Percentiles rank a stretch among this genome's conserved stretches.
phyloP scores from a whole-genome alignment of 2,329 filamentous ascomycete genomes.

The Claviceps africana region DNA sequence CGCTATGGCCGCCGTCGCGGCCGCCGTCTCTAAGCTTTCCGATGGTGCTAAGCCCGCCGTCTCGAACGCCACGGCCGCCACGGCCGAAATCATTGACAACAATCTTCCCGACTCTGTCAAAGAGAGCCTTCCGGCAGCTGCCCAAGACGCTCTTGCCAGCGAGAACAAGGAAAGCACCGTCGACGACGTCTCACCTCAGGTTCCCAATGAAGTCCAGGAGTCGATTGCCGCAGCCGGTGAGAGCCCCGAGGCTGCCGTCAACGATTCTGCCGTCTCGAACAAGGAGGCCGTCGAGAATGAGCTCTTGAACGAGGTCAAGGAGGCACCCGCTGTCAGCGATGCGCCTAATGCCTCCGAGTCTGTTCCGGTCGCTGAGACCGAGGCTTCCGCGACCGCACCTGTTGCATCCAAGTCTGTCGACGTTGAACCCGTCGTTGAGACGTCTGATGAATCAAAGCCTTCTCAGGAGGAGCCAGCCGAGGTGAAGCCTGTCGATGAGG shows the following conservation, averaged over 20 bases:
- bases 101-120: constrained; percentile 41
- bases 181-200: constrained; percentile 33
- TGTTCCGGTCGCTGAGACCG: constrained; percentile 8
- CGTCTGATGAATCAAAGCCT: neutral
- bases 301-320: constrained; percentile 50
- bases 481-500: neutral
- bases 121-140: constrained; percentile 33
- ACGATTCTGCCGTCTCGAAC: constrained; percentile 54
- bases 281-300: constrained; percentile 65
- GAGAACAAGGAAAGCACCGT: constrained; percentile 28
- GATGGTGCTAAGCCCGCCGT: constrained; percentile 16
- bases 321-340: constrained; percentile 21
- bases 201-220: constrained; percentile 42
- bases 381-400: constrained; percentile 4
- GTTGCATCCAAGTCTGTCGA: neutral
- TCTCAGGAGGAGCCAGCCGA: neutral
- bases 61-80: constrained; percentile 19
- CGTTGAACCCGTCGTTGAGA: neutral
- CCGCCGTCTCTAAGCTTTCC: constrained; percentile 25
- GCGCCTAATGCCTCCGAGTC: neutral
- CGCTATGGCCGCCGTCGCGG: constrained; percentile 20
- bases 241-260: constrained; percentile 57
- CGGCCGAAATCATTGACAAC: constrained; percentile 27
- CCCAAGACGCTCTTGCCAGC: constrained; percentile 32
- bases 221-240: constrained; percentile 43